phyloP scores from a whole-genome alignment of 2,329 filamentous ascomycete genomes.

The Cladosporium sp. region DNA sequence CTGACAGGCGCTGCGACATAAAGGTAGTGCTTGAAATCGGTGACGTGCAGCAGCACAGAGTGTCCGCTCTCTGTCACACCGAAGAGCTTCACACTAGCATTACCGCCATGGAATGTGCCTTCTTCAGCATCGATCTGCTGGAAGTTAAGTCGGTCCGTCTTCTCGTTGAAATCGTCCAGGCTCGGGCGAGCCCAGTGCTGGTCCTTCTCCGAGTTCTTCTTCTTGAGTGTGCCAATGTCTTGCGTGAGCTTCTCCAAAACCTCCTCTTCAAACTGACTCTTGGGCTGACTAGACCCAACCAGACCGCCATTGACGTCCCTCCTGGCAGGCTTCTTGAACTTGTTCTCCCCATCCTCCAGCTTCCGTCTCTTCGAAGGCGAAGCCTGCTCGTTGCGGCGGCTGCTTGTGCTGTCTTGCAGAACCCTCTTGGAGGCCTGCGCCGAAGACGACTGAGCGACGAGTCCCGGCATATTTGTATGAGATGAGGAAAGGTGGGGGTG shows the following conservation, averaged over 20 bases:
- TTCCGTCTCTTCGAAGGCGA: conserved; percentile 73
- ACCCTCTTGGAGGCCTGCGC: conserved; percentile 33
- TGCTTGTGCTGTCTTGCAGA: conserved; percentile 41
- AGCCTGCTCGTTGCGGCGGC: conserved; percentile 40
- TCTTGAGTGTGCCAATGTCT: conserved; percentile 78
- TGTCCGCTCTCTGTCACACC: conserved; percentile 83
- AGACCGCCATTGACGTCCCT: conserved; percentile 45
- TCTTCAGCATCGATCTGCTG: conserved; percentile 96
- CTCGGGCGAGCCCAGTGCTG: conserved; percentile 77
- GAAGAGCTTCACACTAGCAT: conserved; percentile 79
- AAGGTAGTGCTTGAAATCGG: conserved; percentile 91
- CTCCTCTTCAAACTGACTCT: conserved; percentile 89
- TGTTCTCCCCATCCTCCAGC: conserved; percentile 61
- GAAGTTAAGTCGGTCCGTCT: conserved; percentile 69
- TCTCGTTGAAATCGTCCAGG: conserved; percentile 55
- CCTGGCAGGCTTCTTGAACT: conserved; percentile 53
- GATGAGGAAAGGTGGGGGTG: conserved; percentile 2
- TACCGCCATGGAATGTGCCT: conserved; percentile 70
- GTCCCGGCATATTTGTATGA: conserved; percentile 27
- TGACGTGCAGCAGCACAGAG: conserved; percentile 91
- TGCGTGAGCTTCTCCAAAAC: conserved; percentile 94
- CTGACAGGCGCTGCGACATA: conserved; percentile 82
- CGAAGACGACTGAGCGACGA: conserved; percentile 24
- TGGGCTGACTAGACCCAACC: conserved; percentile 67
- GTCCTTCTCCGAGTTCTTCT: conserved; percentile 84